phyloP scores from a whole-genome alignment of 495 filamentous ascomycete genomes.

The Lepidopterella palustris region DNA sequence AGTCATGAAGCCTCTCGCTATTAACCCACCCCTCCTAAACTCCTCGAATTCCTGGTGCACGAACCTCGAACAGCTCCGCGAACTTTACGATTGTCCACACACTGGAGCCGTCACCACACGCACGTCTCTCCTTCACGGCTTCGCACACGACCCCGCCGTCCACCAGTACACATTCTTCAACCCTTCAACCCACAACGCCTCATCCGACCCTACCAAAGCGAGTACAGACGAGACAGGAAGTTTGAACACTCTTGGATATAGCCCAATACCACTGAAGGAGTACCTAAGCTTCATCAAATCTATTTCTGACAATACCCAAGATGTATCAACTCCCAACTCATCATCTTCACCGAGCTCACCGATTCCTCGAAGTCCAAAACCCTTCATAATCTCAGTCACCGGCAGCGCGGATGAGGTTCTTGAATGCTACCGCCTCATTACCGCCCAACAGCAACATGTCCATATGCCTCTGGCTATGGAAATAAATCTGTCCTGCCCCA shows the following conservation, averaged over 20 bases:
- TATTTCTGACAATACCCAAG: constrained; percentile 15
- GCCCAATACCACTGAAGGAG: constrained; percentile 32
- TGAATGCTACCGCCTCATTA: constrained; percentile 39
- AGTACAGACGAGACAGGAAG: constrained; percentile 27
- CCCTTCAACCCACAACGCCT: constrained; percentile 20
- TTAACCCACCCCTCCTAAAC: constrained; percentile 62
- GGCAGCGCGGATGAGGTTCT: constrained; percentile 48
- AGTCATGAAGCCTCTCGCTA: constrained; percentile 25
- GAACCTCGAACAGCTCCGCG: constrained; percentile 47
- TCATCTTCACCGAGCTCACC: neutral
- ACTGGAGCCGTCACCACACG: constrained; percentile 67
- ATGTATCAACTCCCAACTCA: neutral
- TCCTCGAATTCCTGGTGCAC: constrained; percentile 67
- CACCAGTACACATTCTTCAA: constrained; percentile 43
- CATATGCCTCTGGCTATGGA: constrained; percentile 52
- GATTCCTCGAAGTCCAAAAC: constrained; percentile 37
- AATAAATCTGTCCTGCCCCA: constrained; percentile 68
- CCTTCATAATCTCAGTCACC: constrained; percentile 65
- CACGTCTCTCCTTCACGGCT: constrained; percentile 54
- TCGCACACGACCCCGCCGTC: constrained; percentile 46
- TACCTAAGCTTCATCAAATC: constrained; percentile 34
- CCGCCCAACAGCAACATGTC: constrained; percentile 22
- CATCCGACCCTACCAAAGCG: constrained; percentile 1
- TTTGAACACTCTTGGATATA: constrained; percentile 43
- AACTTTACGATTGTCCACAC: constrained; percentile 49